Base-by-base conservation (phyloP, 2,329 filamentous ascomycete genomes). In the Aphanoascus verrucosus region DNA sequence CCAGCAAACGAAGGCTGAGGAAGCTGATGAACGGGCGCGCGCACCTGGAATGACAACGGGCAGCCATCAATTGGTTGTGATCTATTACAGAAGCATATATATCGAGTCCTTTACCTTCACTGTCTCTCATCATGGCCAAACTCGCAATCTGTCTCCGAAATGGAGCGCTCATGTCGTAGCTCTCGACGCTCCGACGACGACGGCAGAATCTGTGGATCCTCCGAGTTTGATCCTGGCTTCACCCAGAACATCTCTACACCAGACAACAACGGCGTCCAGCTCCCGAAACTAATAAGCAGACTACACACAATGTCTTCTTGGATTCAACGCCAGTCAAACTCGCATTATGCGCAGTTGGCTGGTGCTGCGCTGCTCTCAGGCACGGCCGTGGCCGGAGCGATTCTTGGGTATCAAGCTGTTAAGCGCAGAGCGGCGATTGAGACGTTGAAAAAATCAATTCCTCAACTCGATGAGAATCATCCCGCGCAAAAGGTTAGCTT, bases 391-490 rank as follows among this genome's bases (percentile, higher is more conserved):
- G 71, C 71, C 19, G 72, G 73, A 59, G 73, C 77, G 1, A 79
- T 83, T 45, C 68, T 82, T 45, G 77, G 78, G 2, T 74, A 78
- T 51, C 80, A 83, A 62, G 73, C 77, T 52, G 72, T 77, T 35
- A 74, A 72, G 58, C 72, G 78, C 55, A 74, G 73, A 62, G 77
- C 78, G 59, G 75, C 74, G 47, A 73, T 83, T 19, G 69, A 76
- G 53, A 72, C 80, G 47, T 62, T 84, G 54, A 84, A 84, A 61
- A 75, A 75, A 42, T 82, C 80, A 1, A 84, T 84, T 57, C 80
- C 80, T 19, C 71, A 72, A n/a, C 42, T 55, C 17, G 68, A 74
- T 52, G 72, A 77, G 35, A 68, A 72, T 37, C 74, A 80, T 63
- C 69, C 69, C 58, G 71, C 77, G 11, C 72, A 73, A 49, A 72